Base-by-base conservation (phyloP, 1,139 yeast genomes). In the Zygoascus meyerae region DNA sequence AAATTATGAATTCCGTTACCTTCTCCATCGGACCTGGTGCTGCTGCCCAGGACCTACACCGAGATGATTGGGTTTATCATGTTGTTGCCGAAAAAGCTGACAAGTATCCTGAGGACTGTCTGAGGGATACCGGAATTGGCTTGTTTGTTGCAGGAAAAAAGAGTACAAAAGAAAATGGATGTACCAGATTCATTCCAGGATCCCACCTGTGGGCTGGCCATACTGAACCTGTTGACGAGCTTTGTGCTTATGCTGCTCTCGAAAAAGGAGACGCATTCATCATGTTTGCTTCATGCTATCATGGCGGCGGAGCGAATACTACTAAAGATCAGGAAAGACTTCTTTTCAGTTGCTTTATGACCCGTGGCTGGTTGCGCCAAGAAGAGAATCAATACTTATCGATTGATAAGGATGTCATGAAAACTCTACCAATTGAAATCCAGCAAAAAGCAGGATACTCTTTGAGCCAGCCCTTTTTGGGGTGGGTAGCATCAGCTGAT, bases 231-330 rank as follows among this genome's bases (percentile, higher is more conserved):
- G 44, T 28, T 10, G 45, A 47, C 12, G 37, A 31, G 5, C 18
- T 40, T 17, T 11, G 32, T n/a, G 40, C 18, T 3, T 40, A 39
- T 34, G 49, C 49, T 3, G 42, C 18, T 26, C 33, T 47, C 4
- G 45, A 47, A 2, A 26, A 28, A 11, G 49, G 49, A 3, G 49
- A 47, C 30, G 49, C 47, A 3, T 47, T 47, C 18, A 34, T 47
- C 4, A 47, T 47, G 49, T 40, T 47, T 32, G 49, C 40, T 34
- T 47, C 49, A 9, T 47, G 50, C 31, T 47, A 47, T 34, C 50
- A 47, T 35, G 50, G 50, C n/a, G 48, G 50, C n/a, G 42, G 48
- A 12, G 50, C 50, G 2, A 47, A 47, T 21, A 34, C 35, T 5
- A 47, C 50, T 26, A 21, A 33, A 14, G 45, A 47, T 28, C 40